Evolutionary conservation across 441 rosid species (phyloP).

Genomic region (Jatropha podagrica): DNA sequence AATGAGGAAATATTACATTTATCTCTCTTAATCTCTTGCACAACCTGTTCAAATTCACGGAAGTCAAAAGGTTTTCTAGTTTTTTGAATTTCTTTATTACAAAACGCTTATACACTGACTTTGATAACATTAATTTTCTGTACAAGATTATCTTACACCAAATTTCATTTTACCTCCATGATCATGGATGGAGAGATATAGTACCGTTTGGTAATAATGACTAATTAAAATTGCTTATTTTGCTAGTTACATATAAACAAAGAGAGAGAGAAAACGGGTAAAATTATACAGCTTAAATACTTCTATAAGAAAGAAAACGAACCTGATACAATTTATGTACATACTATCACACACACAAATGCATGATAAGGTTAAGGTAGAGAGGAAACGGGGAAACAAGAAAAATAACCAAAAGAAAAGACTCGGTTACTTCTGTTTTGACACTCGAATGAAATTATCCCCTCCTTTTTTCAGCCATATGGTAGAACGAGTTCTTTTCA

Average conservation of each 20-base stretch:
- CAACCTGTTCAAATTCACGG: neutral
- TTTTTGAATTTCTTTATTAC: neutral
- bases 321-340: neutral
- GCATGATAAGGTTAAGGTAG: neutral
- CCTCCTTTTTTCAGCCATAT: slow-evolving; percentile 47
- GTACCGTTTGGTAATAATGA: neutral
- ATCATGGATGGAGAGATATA: neutral
- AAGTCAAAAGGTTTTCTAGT: neutral
- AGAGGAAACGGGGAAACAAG: neutral
- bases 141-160: no score
- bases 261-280: neutral
- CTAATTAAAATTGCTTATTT: no score
- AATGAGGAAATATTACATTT: neutral
- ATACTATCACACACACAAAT: neutral
- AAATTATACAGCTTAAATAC: neutral
- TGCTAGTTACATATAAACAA: neutral
- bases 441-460: slow-evolving; percentile 32
- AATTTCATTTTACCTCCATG: neutral
- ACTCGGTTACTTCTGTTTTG: slow-evolving; percentile 23
- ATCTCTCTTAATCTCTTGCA: neutral
- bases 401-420: neutral
- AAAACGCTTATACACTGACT: neutral
- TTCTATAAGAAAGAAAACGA: neutral
- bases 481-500: slow-evolving; percentile 71
- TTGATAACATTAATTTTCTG: no score